A percentile compares a stretch with the other conserved stretches of the same genome.
phyloP scores from a whole-genome alignment of 1,284 basidiomycete genomes.

The Ustilago vetiveriae region DNA sequence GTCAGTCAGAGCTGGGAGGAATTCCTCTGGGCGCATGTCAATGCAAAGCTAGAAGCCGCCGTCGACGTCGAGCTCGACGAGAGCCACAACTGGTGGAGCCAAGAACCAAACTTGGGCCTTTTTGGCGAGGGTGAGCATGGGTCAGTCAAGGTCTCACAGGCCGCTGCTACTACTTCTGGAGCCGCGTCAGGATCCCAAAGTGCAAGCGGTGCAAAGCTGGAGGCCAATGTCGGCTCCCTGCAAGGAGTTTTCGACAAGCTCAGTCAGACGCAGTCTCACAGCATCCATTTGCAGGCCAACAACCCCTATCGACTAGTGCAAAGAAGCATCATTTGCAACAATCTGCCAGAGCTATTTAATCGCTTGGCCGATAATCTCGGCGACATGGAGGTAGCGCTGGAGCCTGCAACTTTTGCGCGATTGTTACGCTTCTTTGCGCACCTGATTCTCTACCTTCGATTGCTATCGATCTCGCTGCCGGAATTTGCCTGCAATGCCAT shows the following conservation, averaged over 20 bases:
- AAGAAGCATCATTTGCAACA: slow-evolving; percentile 82
- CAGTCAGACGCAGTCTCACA: slow-evolving; percentile 52
- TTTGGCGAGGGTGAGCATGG: slow-evolving; percentile 49
- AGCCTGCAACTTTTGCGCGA: slow-evolving; percentile 62
- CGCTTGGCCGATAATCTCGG: slow-evolving; percentile 55
- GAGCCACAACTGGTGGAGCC: slow-evolving; percentile 68
- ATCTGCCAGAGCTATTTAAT: slow-evolving; percentile 70
- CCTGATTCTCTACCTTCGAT: slow-evolving; percentile 86
- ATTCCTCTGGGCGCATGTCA: slow-evolving; percentile 89
- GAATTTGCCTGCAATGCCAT: slow-evolving; percentile 79
- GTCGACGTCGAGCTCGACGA: slow-evolving; percentile 71
- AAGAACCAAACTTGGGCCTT: slow-evolving; percentile 39
- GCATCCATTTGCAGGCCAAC: slow-evolving; percentile 70
- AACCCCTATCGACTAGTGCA: slow-evolving; percentile 89
- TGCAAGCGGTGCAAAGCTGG: slow-evolving; percentile 2
- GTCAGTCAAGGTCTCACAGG: slow-evolving; percentile 45
- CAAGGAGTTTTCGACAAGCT: slow-evolving; percentile 59
- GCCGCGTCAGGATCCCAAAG: slow-evolving; percentile 6
- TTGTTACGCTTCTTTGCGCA: slow-evolving; percentile 89
- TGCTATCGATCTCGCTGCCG: slow-evolving; percentile 73
- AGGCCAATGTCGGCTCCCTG: slow-evolving; percentile 31
- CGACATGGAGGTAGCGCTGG: slow-evolving; percentile 48
- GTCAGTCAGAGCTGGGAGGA: slow-evolving; percentile 89
- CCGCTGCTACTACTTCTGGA: slow-evolving; percentile 12
- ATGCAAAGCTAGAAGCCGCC: slow-evolving; percentile 83